Percentiles rank a stretch among this genome's conserved stretches.
Evolutionary conservation across 371 early-diverging fungal genomes (phyloP).

Genomic region (Basidiobolus meristosporus): DNA sequence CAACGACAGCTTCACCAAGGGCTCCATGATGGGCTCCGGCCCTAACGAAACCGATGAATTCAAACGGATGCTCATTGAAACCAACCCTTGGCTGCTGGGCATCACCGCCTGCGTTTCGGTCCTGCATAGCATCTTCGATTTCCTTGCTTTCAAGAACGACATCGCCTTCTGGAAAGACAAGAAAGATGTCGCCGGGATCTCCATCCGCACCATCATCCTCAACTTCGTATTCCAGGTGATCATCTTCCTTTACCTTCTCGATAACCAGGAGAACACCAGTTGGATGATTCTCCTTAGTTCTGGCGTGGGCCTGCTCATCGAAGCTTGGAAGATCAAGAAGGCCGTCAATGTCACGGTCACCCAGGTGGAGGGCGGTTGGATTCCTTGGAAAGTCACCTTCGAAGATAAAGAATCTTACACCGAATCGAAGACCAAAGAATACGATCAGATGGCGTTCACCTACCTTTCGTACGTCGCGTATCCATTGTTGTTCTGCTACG

Average conservation of each 20-base stretch:
- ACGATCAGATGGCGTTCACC: conserved; percentile 77
- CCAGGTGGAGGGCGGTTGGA: conserved; percentile 4
- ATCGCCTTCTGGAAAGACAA: conserved; percentile 78
- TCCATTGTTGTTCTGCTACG: conserved; percentile 66
- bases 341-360: conserved; percentile 47
- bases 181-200: conserved; percentile 66
- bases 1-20: conserved; percentile 28
- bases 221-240: conserved; percentile 74
- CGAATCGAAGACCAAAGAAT: conserved; percentile 63
- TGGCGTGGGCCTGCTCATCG: conserved; percentile 62
- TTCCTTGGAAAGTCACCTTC: conserved; percentile 12
- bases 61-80: conserved; percentile 73
- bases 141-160: conserved; percentile 90
- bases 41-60: conserved; percentile 14
- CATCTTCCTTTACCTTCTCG: conserved; percentile 75
- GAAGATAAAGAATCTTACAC: conserved; percentile 13
- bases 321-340: conserved; percentile 80
- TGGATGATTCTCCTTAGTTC: conserved; percentile 73
- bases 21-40: not conserved
- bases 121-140: conserved; percentile 77
- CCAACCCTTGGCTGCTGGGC: conserved; percentile 64
- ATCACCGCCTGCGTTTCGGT: conserved; percentile 61
- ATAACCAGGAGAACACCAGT: conserved; percentile 67
- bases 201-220: conserved; percentile 59
- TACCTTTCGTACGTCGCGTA: conserved; percentile 62